Conservation (phyloP, 768 basidiomycete species). For the Amanita thiersii region DNA sequence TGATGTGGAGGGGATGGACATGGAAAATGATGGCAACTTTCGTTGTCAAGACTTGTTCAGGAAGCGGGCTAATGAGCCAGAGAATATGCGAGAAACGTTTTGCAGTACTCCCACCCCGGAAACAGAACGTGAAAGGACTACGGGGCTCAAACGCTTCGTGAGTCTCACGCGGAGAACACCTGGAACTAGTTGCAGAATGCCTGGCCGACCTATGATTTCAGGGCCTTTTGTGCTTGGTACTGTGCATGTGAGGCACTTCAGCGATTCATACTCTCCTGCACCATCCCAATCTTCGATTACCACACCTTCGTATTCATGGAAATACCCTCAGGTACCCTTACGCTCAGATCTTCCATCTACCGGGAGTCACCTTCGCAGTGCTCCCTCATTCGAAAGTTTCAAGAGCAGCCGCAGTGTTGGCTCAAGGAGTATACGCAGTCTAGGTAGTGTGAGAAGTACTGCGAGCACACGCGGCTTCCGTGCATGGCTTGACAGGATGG, state of each 20-base stretch:
- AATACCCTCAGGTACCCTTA: constrained; percentile 7
- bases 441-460: constrained; percentile 34
- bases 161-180: constrained; percentile 19
- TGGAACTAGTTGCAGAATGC: background rate
- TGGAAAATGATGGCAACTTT: constrained; percentile 17
- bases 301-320: constrained; percentile 8
- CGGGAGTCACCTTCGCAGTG: constrained; percentile 3
- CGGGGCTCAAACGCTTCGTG: constrained; percentile 27
- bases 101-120: constrained; percentile 18
- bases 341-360: constrained; percentile 9
- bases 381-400: constrained; percentile 39
- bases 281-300: constrained; percentile 12
- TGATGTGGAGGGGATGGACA: constrained; percentile 29
- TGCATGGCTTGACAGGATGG: constrained; percentile 30
- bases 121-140: constrained; percentile 17
- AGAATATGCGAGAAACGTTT: constrained; percentile 15
- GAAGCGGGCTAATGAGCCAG: constrained; percentile 10
- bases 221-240: constrained; percentile 39
- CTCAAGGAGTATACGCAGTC: constrained; percentile 34
- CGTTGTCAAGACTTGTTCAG: background rate
- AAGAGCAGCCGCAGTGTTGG: constrained; percentile 30
- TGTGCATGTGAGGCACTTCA: background rate
- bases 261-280: constrained; percentile 10
- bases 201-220: constrained; percentile 30
- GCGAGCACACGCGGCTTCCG: constrained; percentile 30